Base-by-base conservation (phyloP, 1,284 basidiomycete genomes). In the Fistulina hepatica region DNA sequence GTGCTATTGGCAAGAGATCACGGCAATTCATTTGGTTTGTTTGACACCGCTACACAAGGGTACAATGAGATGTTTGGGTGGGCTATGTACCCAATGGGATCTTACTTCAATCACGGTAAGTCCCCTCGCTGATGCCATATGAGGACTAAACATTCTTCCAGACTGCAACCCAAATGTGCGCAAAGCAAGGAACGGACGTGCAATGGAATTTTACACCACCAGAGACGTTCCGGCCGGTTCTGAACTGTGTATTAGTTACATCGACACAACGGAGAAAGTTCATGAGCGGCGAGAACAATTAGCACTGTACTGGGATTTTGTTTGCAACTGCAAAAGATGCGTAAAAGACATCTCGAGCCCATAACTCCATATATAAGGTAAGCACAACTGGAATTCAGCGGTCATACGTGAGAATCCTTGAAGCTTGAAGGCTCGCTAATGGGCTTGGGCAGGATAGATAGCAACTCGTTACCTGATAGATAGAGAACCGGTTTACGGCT, bases 41-140 rank as follows among this genome's bases (percentile, higher is more conserved):
- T 71, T 70, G 74, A 80, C 45, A 58, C 57, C 11, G 48, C 51
- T 6, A 41, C 51, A 27, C 57, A 55, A 15, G 69, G 65, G 42
- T 68, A 71, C 46, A 72, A 64, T 44, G 76, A 79, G 53, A 76
- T 76, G 65, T 52, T 78, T 24, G 77, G 76, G 20, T 81, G 73
- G 64, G 73, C 65, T 3, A 61, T 76, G 44, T 79, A 75, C 54
- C 54, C 67, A 5, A 63, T 63, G 37, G 73, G 66, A 1, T 76
- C 75, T 9, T 77, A 71, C 53, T 80, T 80, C 51, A 81, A 81
- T 48, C 77, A 81, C 48, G 64, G 77, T 77, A 25, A 36, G 60
- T 57, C 36, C 36, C 19, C 24, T 33, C 21, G 16, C 32, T 22
- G 22, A 22, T 21, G 25, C n/a, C 4, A 5, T 19, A 10, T 6